Percentiles rank a stretch among this genome's conserved stretches.
Evolutionary conservation across 306 rosid genomes (phyloP).

Genomic region (Clitoria ternatea): DNA sequence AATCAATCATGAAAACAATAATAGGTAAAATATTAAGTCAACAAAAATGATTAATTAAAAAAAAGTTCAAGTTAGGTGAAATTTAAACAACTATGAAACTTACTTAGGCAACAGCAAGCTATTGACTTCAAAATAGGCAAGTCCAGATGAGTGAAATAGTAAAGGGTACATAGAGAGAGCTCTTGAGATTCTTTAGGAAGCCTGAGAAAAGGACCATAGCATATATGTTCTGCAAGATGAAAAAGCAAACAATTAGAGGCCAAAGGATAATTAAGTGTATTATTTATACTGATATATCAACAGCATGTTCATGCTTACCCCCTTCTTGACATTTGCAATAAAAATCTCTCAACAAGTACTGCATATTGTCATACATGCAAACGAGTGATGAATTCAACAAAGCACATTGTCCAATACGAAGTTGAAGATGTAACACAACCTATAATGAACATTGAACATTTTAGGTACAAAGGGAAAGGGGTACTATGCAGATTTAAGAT

Average conservation of each 20-base stretch:
- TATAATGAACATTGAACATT: conserved; percentile 26
- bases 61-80: background rate
- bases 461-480: background rate
- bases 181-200: conserved; percentile 79
- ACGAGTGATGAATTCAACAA: conserved; percentile 49
- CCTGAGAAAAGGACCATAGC: conserved; percentile 68
- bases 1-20: background rate
- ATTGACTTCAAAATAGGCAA: conserved; percentile 53
- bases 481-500: conserved; percentile 7
- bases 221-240: conserved; percentile 49
- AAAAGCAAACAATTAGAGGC: conserved; percentile 19
- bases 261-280: background rate
- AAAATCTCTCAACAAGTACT: conserved; percentile 51
- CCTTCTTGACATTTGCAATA: conserved; percentile 41
- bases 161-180: conserved; percentile 66
- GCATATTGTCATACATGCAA: conserved; percentile 52
- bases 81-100: conserved; percentile 26
- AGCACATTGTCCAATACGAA: conserved; percentile 62
- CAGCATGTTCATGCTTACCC: conserved; percentile 40
- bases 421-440: conserved; percentile 66
- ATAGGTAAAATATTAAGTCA: background rate
- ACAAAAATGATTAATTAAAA: background rate
- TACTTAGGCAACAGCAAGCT: conserved; percentile 74
- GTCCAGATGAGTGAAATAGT: conserved; percentile 66
- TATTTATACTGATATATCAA: conserved; percentile 6